Conservation (phyloP, 768 basidiomycete genomes). For the Russula vinacea region DNA sequence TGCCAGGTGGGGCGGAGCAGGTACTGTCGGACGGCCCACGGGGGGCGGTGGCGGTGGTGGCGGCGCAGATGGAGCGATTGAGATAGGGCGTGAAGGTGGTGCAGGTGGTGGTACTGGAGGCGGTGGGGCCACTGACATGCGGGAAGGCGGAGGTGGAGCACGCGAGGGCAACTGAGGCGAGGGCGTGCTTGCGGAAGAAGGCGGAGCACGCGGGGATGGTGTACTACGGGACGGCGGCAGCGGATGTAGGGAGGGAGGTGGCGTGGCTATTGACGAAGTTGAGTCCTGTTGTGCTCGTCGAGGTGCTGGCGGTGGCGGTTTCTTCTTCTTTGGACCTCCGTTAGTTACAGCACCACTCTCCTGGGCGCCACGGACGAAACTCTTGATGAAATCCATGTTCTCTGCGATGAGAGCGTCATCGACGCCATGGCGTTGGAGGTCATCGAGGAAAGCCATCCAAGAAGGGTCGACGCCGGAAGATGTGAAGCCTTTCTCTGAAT, state of each 20-base stretch:
- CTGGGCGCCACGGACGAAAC: slow-evolving; percentile 62
- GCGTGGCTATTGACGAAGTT: slow-evolving; percentile 35
- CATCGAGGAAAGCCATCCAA: slow-evolving; percentile 72
- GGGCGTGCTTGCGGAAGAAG: slow-evolving; percentile 30
- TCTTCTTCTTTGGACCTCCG: slow-evolving; percentile 34
- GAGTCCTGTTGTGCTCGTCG: slow-evolving; percentile 35
- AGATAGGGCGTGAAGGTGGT: slow-evolving; percentile 38
- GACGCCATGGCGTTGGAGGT: slow-evolving; percentile 64
- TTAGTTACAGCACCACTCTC: slow-evolving; percentile 29
- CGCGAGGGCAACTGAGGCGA: slow-evolving; percentile 34
- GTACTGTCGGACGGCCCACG: slow-evolving; percentile 31
- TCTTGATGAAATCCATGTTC: slow-evolving; percentile 87
- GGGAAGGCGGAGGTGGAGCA: slow-evolving; percentile 36
- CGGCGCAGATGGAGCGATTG: slow-evolving; percentile 35
- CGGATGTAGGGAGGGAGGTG: slow-evolving; percentile 48
- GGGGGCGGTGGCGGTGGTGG: slow-evolving; percentile 42
- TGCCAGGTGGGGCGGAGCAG: slow-evolving; percentile 29
- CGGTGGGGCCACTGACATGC: slow-evolving; percentile 35
- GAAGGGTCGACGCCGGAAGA: slow-evolving; percentile 85
- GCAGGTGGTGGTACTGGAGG: slow-evolving; percentile 37
- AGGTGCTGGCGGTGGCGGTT: slow-evolving; percentile 40
- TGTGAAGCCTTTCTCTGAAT: slow-evolving; percentile 80
- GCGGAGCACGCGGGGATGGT: slow-evolving; percentile 38
- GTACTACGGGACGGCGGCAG: slow-evolving; percentile 36
- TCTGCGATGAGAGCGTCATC: slow-evolving; percentile 63